A percentile compares a stretch with the other conserved stretches of the same genome.
phyloP scores from a whole-genome alignment of 768 basidiomycete species.

The Panellus pusillus region DNA sequence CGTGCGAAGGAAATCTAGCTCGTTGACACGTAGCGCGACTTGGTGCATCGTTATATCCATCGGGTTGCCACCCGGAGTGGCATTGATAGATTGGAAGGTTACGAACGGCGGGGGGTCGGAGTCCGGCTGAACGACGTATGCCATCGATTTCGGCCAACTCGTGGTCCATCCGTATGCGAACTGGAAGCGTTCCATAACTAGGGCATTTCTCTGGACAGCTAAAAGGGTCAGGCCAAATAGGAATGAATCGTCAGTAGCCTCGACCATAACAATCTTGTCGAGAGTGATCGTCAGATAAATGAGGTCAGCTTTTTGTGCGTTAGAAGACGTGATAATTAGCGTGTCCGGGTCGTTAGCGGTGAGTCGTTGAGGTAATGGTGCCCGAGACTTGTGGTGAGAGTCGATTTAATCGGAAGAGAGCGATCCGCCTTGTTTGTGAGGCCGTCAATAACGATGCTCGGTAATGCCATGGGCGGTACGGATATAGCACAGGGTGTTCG shows the following conservation, averaged over 20 bases:
- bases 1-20: conserved; percentile 24
- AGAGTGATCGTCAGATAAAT: neutral
- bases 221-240: conserved; percentile 1
- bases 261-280: too few species aligned
- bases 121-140: conserved; percentile 13
- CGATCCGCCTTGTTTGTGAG: conserved; percentile 28
- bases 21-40: conserved; percentile 6
- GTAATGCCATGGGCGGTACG: conserved; percentile 24
- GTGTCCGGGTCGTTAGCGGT: neutral
- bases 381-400: conserved; percentile 24
- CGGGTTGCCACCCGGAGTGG: conserved; percentile 12
- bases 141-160: conserved; percentile 21
- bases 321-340: neutral
- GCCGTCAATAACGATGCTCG: conserved; percentile 19
- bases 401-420: conserved; percentile 27
- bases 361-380: conserved; percentile 20
- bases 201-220: neutral
- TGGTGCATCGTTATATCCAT: conserved; percentile 5
- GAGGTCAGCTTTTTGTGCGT: neutral
- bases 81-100: neutral
- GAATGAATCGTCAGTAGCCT: conserved; percentile 1
- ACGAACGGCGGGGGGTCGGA: neutral
- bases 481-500: conserved; percentile 7
- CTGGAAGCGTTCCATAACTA: conserved; percentile 25
- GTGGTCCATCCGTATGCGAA: conserved; percentile 27